Base-by-base conservation (phyloP, 768 basidiomycete genomes). In the Coprinellus micaceus region DNA sequence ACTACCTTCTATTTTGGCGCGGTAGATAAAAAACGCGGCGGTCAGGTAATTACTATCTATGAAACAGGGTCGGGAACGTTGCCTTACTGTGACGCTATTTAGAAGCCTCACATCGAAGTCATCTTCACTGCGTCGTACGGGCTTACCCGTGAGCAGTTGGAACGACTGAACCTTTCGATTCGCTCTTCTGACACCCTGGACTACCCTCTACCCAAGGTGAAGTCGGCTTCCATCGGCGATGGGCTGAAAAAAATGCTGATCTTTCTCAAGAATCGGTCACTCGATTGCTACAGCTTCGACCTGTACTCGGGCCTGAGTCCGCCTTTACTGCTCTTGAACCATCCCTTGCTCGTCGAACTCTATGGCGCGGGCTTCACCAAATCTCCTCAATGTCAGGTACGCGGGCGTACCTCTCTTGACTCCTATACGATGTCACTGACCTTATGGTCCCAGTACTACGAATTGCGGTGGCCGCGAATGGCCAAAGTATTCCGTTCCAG, bases 341-440 rank as follows among this genome's bases (percentile, higher is more conserved):
- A 71, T 26, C 92, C 92, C 1, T 63, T 91, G 15, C 74, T 89
- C 4, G 84, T 78, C 2, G 91, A 94, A 62, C 64, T 95, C 3
- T 84, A 82, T 58, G 92, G 93, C 12, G 93, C 89, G 3, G 89
- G 92, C 1, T 95, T 93, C 63, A 88, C 86, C 28, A 90, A 89
- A 65, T 70, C 84, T n/a, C 72, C 75, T 0, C 61, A 71, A 24
- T 81, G 81, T 64, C 73, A 79, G 63, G 89, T 90, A 53, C 52
- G 78, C n/a, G n/a, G n/a, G n/a, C n/a, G n/a, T n/a, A n/a, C n/a
- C n/a, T n/a, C n/a, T n/a, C n/a, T n/a, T n/a, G n/a, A n/a, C n/a
- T n/a, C n/a, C n/a, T n/a, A n/a, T n/a, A 48, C 41, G 52, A 33
- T 44, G 28, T 25, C 53, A 59, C 29, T 55, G n/a, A 59, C 26